Conservation (phyloP, 2,329 filamentous ascomycete species). For the Colletotrichum tropicicola region DNA sequence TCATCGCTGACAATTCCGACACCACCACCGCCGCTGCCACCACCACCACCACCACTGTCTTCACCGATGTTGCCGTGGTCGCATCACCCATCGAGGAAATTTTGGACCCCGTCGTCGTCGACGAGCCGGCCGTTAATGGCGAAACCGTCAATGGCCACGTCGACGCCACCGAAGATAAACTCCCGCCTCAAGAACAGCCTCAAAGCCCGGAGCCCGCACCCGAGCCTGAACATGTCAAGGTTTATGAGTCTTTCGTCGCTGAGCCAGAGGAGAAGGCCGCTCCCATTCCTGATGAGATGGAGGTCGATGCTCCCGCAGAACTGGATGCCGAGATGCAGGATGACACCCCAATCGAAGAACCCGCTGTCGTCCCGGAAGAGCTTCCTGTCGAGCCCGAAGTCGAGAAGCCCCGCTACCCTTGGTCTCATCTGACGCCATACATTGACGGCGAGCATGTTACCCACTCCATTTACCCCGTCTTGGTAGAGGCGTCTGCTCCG, state of each 20-base stretch:
- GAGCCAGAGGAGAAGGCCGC: neutral
- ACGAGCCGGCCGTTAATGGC: neutral
- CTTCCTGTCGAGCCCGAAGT: conserved; percentile 18
- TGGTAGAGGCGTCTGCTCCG: conserved; percentile 35
- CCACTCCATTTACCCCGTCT: conserved; percentile 40
- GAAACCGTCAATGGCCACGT: conserved; percentile 8
- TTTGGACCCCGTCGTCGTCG: neutral
- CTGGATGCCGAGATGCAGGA: neutral
- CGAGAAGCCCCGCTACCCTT: conserved; percentile 36
- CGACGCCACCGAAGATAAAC: neutral
- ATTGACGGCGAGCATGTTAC: conserved; percentile 47
- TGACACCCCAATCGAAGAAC: neutral
- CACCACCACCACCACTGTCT: neutral
- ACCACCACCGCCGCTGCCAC: neutral
- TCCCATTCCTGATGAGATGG: neutral
- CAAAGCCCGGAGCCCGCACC: neutral
- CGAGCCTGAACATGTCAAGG: neutral
- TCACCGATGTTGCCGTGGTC: neutral
- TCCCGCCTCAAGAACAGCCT: neutral
- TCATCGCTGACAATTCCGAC: neutral
- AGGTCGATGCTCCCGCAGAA: neutral
- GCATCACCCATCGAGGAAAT: neutral
- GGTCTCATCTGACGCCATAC: conserved; percentile 51
- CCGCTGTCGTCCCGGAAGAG: conserved; percentile 1
- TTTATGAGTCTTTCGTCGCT: neutral